These are phyloP conservation scores for Drechslerella coelobrocha DNA, from an alignment of 2,329 filamentous ascomycete genomes.

Conservation along the genomic window DNA sequence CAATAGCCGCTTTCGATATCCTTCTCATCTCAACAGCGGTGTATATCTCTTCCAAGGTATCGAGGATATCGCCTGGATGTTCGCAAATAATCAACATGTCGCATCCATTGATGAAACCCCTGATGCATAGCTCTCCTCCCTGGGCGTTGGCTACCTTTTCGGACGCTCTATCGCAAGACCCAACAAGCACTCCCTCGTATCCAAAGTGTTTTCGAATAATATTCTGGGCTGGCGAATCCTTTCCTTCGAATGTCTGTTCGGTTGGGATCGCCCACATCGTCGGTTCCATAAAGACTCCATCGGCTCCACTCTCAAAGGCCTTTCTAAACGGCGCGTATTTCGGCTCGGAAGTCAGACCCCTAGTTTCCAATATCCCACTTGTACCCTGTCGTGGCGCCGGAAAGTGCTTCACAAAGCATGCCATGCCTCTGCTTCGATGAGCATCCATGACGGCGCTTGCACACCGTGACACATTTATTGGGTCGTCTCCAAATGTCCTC, in stretches of 20 bases:
- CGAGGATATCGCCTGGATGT: conserved; percentile 38
- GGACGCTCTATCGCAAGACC: conserved; percentile 40
- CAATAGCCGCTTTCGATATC: conserved; percentile 79
- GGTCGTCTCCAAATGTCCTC: conserved; percentile 87
- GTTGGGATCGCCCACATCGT: conserved; percentile 47
- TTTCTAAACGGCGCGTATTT: conserved; percentile 47
- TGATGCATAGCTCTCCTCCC: conserved; percentile 36
- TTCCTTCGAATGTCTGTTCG: conserved; percentile 39
- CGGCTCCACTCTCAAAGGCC: conserved; percentile 40
- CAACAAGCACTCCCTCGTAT: conserved; percentile 54
- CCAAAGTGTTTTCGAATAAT: conserved; percentile 54
- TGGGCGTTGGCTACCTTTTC: conserved; percentile 29
- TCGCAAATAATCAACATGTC: conserved; percentile 48
- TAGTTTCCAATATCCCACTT: conserved; percentile 39
- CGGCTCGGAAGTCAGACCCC: conserved; percentile 34
- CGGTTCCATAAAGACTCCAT: conserved; percentile 41
- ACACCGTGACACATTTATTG: conserved; percentile 92
- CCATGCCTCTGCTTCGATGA: conserved; percentile 66
- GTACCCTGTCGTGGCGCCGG: conserved; percentile 51
- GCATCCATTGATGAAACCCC: conserved; percentile 45
- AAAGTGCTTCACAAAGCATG: conserved; percentile 55
- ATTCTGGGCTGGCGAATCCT: conserved; percentile 49
- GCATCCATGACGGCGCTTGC: conserved; percentile 89
- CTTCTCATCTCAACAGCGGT: conserved; percentile 89
- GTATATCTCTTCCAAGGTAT: conserved; percentile 74